Evolutionary conservation across 345 rosid genomes (phyloP).

Genomic region (Bruguiera sexangula): DNA sequence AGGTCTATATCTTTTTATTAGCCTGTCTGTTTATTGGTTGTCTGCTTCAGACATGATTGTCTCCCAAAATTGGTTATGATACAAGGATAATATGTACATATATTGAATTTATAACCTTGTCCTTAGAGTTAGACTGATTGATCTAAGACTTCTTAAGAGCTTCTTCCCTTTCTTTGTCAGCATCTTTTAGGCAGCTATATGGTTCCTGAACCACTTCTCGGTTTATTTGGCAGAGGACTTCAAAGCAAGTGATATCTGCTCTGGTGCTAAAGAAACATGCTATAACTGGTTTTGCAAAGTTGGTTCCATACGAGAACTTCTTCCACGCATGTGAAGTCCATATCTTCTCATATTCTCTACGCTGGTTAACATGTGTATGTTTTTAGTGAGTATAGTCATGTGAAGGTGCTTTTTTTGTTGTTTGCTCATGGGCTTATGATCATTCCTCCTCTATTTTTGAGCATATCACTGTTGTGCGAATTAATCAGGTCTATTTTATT

Average conservation of each 20-base stretch:
- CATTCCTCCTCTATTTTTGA: too few species aligned
- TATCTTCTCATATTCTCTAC: slow-evolving; percentile 11
- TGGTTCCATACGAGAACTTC: slow-evolving; percentile 80
- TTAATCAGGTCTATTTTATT: too few species aligned
- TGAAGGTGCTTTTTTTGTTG: not conserved
- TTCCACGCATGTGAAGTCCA: slow-evolving; percentile 75
- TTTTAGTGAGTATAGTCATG: slow-evolving; percentile 2
- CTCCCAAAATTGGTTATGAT: too few species aligned
- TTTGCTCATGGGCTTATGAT: too few species aligned
- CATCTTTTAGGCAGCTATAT: slow-evolving; percentile 2
- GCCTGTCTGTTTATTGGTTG: not conserved
- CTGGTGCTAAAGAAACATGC: slow-evolving; percentile 88
- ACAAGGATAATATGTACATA: too few species aligned
- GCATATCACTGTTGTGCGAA: too few species aligned
- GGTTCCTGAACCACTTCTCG: slow-evolving; percentile 16
- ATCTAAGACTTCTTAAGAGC: not conserved
- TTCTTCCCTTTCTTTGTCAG: not conserved
- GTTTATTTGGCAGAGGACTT: slow-evolving; percentile 54
- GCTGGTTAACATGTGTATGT: not conserved
- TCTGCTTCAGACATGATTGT: not conserved
- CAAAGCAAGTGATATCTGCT: slow-evolving; percentile 53
- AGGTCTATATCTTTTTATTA: slow-evolving; percentile 39
- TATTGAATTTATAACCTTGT: not conserved
- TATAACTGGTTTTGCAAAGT: slow-evolving; percentile 90
- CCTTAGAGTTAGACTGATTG: slow-evolving; percentile 5